Conservation (phyloP, 148 eudicot genomes). For the Beta vulgaris region DNA sequence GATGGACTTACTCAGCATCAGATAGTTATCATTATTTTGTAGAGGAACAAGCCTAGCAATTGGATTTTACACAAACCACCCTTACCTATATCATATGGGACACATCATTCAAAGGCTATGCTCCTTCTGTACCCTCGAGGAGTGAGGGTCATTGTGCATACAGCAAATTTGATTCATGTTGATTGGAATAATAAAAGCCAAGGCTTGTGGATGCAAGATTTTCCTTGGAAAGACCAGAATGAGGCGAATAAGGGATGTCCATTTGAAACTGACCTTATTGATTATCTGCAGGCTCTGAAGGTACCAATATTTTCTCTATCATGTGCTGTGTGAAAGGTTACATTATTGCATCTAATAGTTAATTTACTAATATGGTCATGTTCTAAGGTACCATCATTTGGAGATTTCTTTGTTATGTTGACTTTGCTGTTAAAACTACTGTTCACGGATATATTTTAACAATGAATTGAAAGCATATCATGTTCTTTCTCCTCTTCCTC, state of each 20-base stretch:
- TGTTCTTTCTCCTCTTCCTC: neutral
- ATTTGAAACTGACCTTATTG: slow-evolving; percentile 81
- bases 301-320: slow-evolving; percentile 31
- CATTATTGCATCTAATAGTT: too few species aligned
- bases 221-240: slow-evolving; percentile 82
- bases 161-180: slow-evolving; percentile 89
- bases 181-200: slow-evolving; percentile 99
- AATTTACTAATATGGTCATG: too few species aligned
- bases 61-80: slow-evolving; percentile 96
- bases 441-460: neutral
- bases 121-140: slow-evolving; percentile 88
- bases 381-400: too few species aligned
- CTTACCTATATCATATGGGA: slow-evolving; percentile 90
- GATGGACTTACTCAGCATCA: slow-evolving; percentile 19
- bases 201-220: slow-evolving; percentile 99
- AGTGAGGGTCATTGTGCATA: slow-evolving; percentile 84
- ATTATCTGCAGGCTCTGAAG: slow-evolving; percentile 75
- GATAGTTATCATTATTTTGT: slow-evolving; percentile 26
- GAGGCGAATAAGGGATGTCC: slow-evolving; percentile 46
- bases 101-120: slow-evolving; percentile 98
- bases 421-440: too few species aligned
- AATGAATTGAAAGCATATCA: neutral
- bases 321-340: neutral
- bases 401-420: too few species aligned
- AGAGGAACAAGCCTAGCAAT: slow-evolving; percentile 71